Evolutionary conservation across 768 basidiomycete species (phyloP), one percentile per base, ranked within the genome.

Genomic region (Termitomyces sp.): DNA sequence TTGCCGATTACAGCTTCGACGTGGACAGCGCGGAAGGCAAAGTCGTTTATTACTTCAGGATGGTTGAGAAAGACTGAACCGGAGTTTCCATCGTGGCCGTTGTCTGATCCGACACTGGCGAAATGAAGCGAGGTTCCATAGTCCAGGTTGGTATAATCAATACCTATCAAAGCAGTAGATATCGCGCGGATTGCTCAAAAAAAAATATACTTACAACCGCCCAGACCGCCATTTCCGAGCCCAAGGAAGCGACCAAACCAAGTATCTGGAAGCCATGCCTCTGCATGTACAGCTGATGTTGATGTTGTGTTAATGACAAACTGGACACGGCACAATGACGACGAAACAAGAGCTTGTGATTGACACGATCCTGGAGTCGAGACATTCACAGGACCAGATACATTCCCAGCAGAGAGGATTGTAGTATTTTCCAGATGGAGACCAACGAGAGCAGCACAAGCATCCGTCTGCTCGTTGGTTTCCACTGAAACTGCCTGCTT

Each of bases 11-110:
- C 44, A 5, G 57, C 57, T 31, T 58, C 57, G 20, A 58, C 57
- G 18, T 58, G 57, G 22, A 58, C 48, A 20, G 57, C 57, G 16
- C 57, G 52, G 37, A 57, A 62, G 7, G 61, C 58, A 26, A 57
- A 62, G 39, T 62, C 61, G 20, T 58, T 55, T 37, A 58, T 46
- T 18, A 58, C 57, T 53, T 58, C 57, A 9, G 57, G 57, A n/a
- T 58, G 57, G 31, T 53, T 42, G 20, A 58, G 46, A 22, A 58
- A 53, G 2, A 20, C 22, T 5, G 24, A 31, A 1, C 57, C 57
- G 18, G 53, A 39, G 36, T 6, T 47, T 13, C 52, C 52, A 13
- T 58, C 57, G 22, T 58, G 57, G 2, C 57, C 57, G n/a, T 58
- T 58, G 31, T 58, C 52, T 4, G 57, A 53, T 2, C 6, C 57